Conservation (phyloP, 1,284 basidiomycete species). For the Xerocomus minutiporus region DNA sequence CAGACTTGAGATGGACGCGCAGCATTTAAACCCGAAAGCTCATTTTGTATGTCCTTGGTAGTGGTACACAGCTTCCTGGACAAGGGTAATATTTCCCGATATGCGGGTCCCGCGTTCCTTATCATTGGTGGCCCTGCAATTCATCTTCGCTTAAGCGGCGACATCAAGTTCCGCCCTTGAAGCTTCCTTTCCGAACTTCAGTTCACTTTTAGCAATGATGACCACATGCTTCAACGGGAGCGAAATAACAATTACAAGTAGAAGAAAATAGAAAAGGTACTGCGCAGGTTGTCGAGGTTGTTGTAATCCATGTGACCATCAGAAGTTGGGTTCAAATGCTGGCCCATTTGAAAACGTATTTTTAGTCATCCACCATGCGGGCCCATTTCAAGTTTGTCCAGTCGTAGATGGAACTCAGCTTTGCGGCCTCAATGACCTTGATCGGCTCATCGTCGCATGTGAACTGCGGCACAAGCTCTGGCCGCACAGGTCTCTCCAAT, state of each 20-base stretch:
- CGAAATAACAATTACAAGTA: slow-evolving; percentile 21
- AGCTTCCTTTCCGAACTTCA: slow-evolving; percentile 16
- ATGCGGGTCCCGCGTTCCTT: slow-evolving; percentile 5
- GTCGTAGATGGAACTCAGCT: slow-evolving; percentile 9
- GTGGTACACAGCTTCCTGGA: slow-evolving; percentile 13
- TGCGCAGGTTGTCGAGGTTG: slow-evolving; percentile 11
- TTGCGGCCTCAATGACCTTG: slow-evolving; percentile 14
- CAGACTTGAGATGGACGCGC: neutral
- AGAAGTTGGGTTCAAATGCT: neutral
- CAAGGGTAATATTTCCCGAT: slow-evolving; percentile 24
- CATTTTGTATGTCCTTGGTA: slow-evolving; percentile 7
- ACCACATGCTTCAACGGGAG: slow-evolving; percentile 1
- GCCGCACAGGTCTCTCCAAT: slow-evolving; percentile 14
- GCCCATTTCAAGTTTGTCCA: slow-evolving; percentile 24
- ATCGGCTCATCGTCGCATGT: neutral
- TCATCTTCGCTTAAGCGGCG: slow-evolving; percentile 25
- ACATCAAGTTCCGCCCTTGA: slow-evolving; percentile 22
- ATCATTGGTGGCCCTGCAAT: slow-evolving; percentile 20
- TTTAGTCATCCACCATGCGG: slow-evolving; percentile 6
- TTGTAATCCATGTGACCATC: slow-evolving; percentile 8
- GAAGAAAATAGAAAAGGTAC: slow-evolving; percentile 19
- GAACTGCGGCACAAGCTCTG: slow-evolving; percentile 23
- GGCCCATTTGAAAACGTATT: slow-evolving; percentile 5
- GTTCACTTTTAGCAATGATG: slow-evolving; percentile 13
- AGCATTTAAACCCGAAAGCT: neutral